Evolutionary conservation across 345 rosid species (phyloP), one percentile per base, ranked within the genome.

Genomic region (Aurinia saxatilis): DNA sequence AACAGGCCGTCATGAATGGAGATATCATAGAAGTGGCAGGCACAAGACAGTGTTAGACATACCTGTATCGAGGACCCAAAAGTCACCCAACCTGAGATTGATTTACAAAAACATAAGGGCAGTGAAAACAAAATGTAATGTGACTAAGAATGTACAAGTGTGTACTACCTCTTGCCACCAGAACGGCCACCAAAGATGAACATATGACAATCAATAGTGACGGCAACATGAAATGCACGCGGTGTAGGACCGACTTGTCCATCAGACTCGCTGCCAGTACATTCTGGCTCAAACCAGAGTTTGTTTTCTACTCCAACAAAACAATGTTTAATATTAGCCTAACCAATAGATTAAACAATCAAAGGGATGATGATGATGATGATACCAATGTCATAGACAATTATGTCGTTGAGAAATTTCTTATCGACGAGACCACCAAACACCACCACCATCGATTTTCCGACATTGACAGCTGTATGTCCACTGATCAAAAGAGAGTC

Each of bases 1-100:
- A 37, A 34, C 52, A 36, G 25, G 31, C 51, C 41, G 18, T 47
- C 55, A 70, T 44, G 5, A 19, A 37, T 51, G 37, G 46, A 36
- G 8, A 50, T n/a, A 37, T 41, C 21, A 44, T 45, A 66, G n/a
- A 40, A 55, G 0, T 45, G 41, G 11, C 8, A 47, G n/a, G 14
- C 45, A 53, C 35, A 38, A 10, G 13, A 13, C 11, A 29, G 7
- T 36, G 45, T 7, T n/a, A n/a, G n/a, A 46, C 57, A 58, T 77
- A 93, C 99, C 96, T 3, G 97, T 90, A 79, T 93, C 97, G 17
- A 93, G 81, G 73, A 93, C 95, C 99, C 97, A 93, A 73, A 93
- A 90, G 70, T 93, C 97, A 0, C 95, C 87, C 79, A 90, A 74
- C 87, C 99, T 93, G 92, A 58, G 74, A 74, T 60, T 42, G 27